Base-by-base conservation (phyloP, 176 grass and related monocot species). In the Triticum timopheevii region DNA sequence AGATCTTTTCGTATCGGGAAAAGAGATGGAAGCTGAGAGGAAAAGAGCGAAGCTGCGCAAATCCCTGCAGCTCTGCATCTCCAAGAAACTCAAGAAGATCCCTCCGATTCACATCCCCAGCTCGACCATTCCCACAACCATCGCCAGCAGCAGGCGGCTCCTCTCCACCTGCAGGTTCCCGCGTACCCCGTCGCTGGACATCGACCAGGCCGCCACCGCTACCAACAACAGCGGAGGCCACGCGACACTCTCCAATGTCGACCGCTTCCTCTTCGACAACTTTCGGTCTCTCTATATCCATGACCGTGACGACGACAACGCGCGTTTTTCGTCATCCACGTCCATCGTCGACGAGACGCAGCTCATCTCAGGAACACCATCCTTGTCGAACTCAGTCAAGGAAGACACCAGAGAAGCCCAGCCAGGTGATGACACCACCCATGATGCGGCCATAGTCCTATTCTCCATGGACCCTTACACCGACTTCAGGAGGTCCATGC, bases 221-320 rank as follows among this genome's bases (percentile, higher is more conserved):
- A 13, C 15, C 47, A 15, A 3, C 39, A 40, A 28, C 16, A 45
- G 24, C 68, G 44, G 47, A 44, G 83, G 80, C 85, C 84, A 87
- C 44, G 88, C 88, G 2, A 98, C 94, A 19, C 90, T 98, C 52
- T 92, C 96, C 70, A 92, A 98, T 82, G 39, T 94, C 28, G 96
- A 98, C 82, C 84, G 88, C 4, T 96, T 96, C 88, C 86, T 94
- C 68, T 82, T 78, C 38, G 90, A 96, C 42, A 98, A 96, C 80
- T 96, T 98, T 76, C 80, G 76, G 16, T 94, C 96, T 17, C 93
- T 98, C 65, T 96, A 91, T 78, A 80, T 82, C 71, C 77, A 85
- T 17, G 89, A 87, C 76, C 61, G 38, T 30, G 28, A 30, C 9
- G 39, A 52, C 56, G 15, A 58, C 24, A 8, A 61, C 20, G 6